Base-by-base conservation (phyloP, 2,329 filamentous ascomycete genomes). In the Nemania diffusa region DNA sequence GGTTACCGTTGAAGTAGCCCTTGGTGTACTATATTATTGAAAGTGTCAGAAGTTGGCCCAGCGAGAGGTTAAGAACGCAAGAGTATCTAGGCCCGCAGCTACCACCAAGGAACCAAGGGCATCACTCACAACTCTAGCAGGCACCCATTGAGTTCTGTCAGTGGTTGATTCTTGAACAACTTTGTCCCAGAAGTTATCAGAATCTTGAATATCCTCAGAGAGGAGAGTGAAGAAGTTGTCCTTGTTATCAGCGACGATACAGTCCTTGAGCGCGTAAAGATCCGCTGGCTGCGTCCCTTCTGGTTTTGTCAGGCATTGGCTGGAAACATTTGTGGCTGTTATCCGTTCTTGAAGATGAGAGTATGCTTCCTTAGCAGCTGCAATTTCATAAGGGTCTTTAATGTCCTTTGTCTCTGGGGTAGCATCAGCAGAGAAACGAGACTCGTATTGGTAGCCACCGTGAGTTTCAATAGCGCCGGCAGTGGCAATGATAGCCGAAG, bases 231-330 rank as follows among this genome's bases (percentile, higher is more conserved):
- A 71, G 60, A 71, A 71, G 42, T 61, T 56, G 37, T 22, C 15
- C 42, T 61, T 48, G 29, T 65, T 46, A n/a, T 71, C 64, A 3
- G 51, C 55, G 29, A 20, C 51, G 32, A 71, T 63, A 52, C 69
- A 71, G 20, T 69, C 60, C 32, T 71, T 71, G 7, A 71, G 61
- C 3, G 66, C 60, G 44, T 71, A 67, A 24, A 71, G 32, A 34
- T 50, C 56, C 13, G 53, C 62, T n/a, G 63, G 65, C 24, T 37
- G 15, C 3, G 29, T 15, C 42, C 50, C 61, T 27, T 26, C 58
- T 32, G 53, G 20, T n/a, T 42, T 37, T n/a, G 32, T 40, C 40
- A 69, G n/a, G 24, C 69, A 71, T 13, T 69, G 57, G 0, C 20
- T 22, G 0, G 60, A 29, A 27, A 69, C 53, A 17, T 52, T 60